phyloP scores from a whole-genome alignment of 495 filamentous ascomycete species.

The Hypoxylon fuscum region DNA sequence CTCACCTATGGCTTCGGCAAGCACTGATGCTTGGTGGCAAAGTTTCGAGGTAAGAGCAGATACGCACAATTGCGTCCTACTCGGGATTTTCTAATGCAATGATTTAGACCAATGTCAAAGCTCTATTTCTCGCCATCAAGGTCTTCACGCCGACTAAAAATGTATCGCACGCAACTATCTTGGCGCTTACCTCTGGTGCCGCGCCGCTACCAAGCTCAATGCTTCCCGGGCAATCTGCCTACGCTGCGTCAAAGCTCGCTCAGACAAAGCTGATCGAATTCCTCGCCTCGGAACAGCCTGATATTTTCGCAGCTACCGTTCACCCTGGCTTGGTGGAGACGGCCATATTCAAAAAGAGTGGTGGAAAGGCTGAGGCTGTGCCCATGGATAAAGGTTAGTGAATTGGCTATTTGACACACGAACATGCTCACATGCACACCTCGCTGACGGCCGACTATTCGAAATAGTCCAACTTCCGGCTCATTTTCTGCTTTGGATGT shows the following conservation, averaged over 20 bases:
- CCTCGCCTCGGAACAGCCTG: conserved; percentile 52
- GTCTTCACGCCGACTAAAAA: conserved; percentile 51
- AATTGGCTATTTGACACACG: no score
- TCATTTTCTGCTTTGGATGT: conserved; percentile 53
- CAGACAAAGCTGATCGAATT: conserved; percentile 51
- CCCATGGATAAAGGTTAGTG: conserved; percentile 49
- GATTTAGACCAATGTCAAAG: conserved; percentile 52
- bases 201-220: conserved; percentile 30
- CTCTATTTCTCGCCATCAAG: conserved; percentile 46
- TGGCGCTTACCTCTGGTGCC: conserved; percentile 43
- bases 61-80: neutral
- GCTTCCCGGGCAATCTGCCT: conserved; percentile 45
- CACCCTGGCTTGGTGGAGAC: conserved; percentile 57
- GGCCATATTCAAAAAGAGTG: conserved; percentile 39
- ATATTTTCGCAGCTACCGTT: conserved; percentile 47
- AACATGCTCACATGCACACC: no score
- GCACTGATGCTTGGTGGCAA: conserved; percentile 49
- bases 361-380: conserved; percentile 31
- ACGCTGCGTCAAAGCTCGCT: conserved; percentile 53
- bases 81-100: neutral
- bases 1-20: conserved; percentile 30
- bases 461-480: conserved; percentile 46
- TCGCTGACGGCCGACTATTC: no score
- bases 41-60: conserved; percentile 44
- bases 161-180: conserved; percentile 42